Conservation (phyloP, 768 basidiomycete species). For the Lepiota brunneoincarnata region DNA sequence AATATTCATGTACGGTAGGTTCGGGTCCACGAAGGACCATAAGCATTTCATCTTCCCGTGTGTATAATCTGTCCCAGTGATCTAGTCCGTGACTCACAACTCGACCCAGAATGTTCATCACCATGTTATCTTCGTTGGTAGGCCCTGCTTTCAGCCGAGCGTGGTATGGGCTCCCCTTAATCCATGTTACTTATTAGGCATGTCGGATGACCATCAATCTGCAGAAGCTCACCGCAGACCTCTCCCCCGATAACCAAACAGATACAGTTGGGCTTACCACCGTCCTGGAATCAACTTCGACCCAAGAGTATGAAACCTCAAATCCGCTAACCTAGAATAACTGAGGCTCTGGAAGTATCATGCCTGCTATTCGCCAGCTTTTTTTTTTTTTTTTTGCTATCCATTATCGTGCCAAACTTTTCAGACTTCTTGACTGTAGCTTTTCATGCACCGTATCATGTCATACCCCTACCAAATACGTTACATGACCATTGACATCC, state of each 20-base stretch:
- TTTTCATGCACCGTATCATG: too few species aligned
- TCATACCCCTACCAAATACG: too few species aligned
- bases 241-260: not conserved
- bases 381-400: too few species aligned
- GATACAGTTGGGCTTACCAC: not conserved
- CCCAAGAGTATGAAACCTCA: too few species aligned
- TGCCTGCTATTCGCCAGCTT: too few species aligned
- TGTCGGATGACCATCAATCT: constrained; percentile 2
- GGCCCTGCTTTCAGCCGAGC: not conserved
- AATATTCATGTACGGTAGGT: not conserved
- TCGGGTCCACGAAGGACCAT: not conserved
- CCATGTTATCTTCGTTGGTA: not conserved
- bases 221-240: not conserved
- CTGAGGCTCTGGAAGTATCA: too few species aligned
- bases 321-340: too few species aligned
- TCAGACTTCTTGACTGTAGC: too few species aligned
- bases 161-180: not conserved
- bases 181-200: not conserved
- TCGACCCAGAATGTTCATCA: not conserved
- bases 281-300: not conserved
- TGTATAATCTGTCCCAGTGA: not conserved
- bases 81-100: not conserved
- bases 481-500: too few species aligned
- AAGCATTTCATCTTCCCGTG: constrained; percentile 3
- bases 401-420: too few species aligned